phyloP scores from a whole-genome alignment of 2,329 filamentous ascomycete genomes.

The Phyllosticta paracitricarpa region DNA sequence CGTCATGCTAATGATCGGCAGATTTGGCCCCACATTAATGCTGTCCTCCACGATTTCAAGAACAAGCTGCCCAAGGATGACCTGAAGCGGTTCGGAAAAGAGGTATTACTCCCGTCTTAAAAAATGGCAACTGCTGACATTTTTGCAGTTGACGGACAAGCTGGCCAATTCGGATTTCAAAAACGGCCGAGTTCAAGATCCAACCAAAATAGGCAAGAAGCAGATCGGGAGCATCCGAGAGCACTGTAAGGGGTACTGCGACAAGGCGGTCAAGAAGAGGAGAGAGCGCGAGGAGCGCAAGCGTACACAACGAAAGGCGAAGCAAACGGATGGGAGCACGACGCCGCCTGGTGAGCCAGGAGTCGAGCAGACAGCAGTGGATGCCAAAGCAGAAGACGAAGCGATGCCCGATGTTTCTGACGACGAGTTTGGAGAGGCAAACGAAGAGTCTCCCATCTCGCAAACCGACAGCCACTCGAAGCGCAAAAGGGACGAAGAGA shows the following conservation, averaged over 20 bases:
- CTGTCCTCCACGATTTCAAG: slow-evolving; percentile 78
- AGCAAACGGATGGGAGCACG: slow-evolving; percentile 11
- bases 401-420: slow-evolving; percentile 16
- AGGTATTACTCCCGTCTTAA: slow-evolving; percentile 32
- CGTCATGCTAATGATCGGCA: slow-evolving; percentile 26
- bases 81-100: slow-evolving; percentile 54
- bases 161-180: slow-evolving; percentile 89
- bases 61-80: slow-evolving; percentile 77
- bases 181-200: slow-evolving; percentile 74
- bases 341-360: slow-evolving; percentile 5
- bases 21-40: slow-evolving; percentile 77
- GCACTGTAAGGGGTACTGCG: slow-evolving; percentile 76
- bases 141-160: slow-evolving; percentile 55
- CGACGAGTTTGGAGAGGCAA: slow-evolving; percentile 12
- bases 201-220: slow-evolving; percentile 64
- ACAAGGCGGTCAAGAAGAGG: slow-evolving; percentile 74
- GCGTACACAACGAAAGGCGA: slow-evolving; percentile 39
- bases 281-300: slow-evolving; percentile 49
- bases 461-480: slow-evolving; percentile 20
- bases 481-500: slow-evolving; percentile 27
- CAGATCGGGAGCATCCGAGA: slow-evolving; percentile 74
- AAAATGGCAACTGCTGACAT: background rate
- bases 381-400: slow-evolving; percentile 14
- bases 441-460: slow-evolving; percentile 14
- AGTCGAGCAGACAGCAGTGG: background rate